Conservation (phyloP, 2,329 filamentous ascomycete genomes). For the Clarireedia paspali region DNA sequence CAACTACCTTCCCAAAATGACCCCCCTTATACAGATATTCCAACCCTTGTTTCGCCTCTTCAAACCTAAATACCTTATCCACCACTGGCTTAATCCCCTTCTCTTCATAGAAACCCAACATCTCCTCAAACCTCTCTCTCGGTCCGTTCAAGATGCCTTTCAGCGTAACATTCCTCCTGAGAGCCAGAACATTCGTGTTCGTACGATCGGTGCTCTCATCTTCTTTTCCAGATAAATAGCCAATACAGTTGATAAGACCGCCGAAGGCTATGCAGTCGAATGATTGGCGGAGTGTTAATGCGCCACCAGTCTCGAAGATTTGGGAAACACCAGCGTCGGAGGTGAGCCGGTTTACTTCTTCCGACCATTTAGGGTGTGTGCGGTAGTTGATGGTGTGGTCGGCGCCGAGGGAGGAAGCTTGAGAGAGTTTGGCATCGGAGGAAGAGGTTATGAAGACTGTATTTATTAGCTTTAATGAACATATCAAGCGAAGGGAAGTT, state of each 20-base stretch:
- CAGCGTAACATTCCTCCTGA: conserved; percentile 38
- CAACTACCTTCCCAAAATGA: conserved; percentile 40
- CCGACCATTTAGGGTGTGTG: conserved; percentile 44
- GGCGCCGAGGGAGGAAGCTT: conserved; percentile 40
- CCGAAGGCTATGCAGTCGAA: conserved; percentile 47
- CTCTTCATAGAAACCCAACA: conserved; percentile 39
- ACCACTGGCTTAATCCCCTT: conserved; percentile 41
- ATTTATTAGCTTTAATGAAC: not conserved
- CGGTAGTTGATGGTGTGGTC: conserved; percentile 47
- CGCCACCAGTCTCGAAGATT: conserved; percentile 48
- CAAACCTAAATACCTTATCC: conserved; percentile 40
- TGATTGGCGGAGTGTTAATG: conserved; percentile 42
- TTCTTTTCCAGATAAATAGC: conserved; percentile 44
- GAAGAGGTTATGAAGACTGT: conserved; percentile 48
- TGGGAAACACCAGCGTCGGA: conserved; percentile 41
- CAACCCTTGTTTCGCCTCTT: conserved; percentile 38
- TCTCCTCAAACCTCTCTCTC: conserved; percentile 45
- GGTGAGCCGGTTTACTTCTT: conserved; percentile 40
- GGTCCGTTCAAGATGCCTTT: conserved; percentile 56
- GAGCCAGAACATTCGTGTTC: conserved; percentile 52
- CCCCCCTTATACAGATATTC: conserved; percentile 40
- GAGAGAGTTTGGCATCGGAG: conserved; percentile 42
- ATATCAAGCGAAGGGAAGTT: too few relatives aligned
- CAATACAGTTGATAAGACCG: conserved; percentile 45
- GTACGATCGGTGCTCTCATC: conserved; percentile 46